Evolutionary conservation across 106 monocot genomes (phyloP), one percentile per base, ranked within the genome.

Genomic region (Dendrobium officinale): DNA sequence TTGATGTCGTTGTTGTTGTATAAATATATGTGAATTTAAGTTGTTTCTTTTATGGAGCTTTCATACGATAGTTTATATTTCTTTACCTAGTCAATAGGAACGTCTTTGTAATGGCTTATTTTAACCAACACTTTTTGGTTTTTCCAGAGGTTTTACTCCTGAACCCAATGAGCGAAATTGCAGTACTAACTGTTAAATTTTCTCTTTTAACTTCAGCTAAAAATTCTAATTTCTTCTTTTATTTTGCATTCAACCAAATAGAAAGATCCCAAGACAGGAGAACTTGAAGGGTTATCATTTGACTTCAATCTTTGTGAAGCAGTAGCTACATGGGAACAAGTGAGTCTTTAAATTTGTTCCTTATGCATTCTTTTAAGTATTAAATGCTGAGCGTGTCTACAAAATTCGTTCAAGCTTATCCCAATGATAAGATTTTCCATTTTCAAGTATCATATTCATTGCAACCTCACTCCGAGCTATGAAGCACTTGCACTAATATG

Each of bases 241-340:
- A 80, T 76, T 72, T 58, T 59, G 8, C 54, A 80, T 44, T 74
- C 6, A 43, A 74, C 74, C 64, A 58, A 79, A 73, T 88, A 98
- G 97, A 93, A 55, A 78, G 98, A 99, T 90, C 91, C 91, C 24
- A 95, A 93, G 85, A 81, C 95, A 74, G 95, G 95, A 82, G 88
- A 99, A 77, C 75, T 87, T 59, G 98, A 99, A 87, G 95, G 90
- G 40, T 80, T 99, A 74, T 91, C 98, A 42, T 99, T 95, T 88
- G 93, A 99, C 42, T 95, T 99, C 77, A 88, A 99, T 91, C 83
- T 99, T 19, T 99, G 98, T 85, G 98, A 99, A 87, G 92, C 98
- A 78, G 87, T 95, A 41, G 89, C 89, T 42, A 89, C 95, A 61
- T 99, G 98, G 98, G 95, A 95, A 78, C 98, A 92, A 86, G 96